Conservation (phyloP, 257 asterid genomes). For the Solanum pinnatisectum region DNA sequence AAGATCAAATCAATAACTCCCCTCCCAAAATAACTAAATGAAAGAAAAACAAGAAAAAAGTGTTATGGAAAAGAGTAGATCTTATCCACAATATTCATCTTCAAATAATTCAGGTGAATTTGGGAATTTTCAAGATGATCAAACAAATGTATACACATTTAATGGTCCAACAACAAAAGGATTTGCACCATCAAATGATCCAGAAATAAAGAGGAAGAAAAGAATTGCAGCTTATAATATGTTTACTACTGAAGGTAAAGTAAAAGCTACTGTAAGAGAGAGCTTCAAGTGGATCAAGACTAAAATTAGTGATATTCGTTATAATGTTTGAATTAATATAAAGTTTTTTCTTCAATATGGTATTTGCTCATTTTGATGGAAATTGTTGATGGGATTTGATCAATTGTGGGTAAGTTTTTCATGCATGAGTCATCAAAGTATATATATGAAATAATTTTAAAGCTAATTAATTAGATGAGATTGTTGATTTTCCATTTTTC, state of each 20-base stretch:
- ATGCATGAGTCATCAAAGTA: neutral
- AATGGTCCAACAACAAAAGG: slow-evolving; percentile 45
- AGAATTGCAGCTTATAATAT: slow-evolving; percentile 60
- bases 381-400: neutral
- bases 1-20: too few relatives aligned
- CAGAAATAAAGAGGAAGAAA: slow-evolving; percentile 71
- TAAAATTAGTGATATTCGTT: slow-evolving; percentile 44
- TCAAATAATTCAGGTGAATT: slow-evolving; percentile 19
- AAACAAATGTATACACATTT: slow-evolving; percentile 29
- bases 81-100: slow-evolving; percentile 42
- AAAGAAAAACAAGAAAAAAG: neutral
- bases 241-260: slow-evolving; percentile 57
- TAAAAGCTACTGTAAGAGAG: slow-evolving; percentile 52
- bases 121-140: slow-evolving; percentile 14
- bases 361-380: neutral
- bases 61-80: slow-evolving; percentile 62
- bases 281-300: slow-evolving; percentile 79
- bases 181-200: slow-evolving; percentile 30
- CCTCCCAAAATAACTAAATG: neutral
- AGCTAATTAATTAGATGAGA: neutral
- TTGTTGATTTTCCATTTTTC: neutral
- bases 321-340: slow-evolving; percentile 6
- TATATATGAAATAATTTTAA: neutral
- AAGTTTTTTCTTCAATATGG: neutral
- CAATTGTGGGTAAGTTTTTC: neutral